A percentile compares a stretch with the other conserved stretches of the same genome.
Conservation (phyloP, 2,329 filamentous ascomycete genomes). For the Escovopsis sp. region DNA sequence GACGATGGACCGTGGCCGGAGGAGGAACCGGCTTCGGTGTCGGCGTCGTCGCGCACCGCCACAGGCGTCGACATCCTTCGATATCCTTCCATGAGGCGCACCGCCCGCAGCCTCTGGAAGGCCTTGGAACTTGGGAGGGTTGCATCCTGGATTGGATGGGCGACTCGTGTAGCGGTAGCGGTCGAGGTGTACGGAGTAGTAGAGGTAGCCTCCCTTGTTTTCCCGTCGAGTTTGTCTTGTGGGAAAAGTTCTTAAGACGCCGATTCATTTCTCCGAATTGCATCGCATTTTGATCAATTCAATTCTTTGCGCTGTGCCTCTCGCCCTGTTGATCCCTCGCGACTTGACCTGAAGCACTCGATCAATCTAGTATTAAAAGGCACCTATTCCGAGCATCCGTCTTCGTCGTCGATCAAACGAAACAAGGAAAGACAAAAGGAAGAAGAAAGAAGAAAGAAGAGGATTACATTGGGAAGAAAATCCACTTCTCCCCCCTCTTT, state of each 20-base stretch:
- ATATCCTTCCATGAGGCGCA: constrained; percentile 29
- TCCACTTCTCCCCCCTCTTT: not conserved
- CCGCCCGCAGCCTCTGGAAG: constrained; percentile 1
- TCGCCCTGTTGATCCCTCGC: too few species aligned
- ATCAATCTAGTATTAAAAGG: too few species aligned
- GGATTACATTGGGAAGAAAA: not conserved
- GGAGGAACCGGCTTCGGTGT: too few species aligned
- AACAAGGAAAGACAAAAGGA: too few species aligned
- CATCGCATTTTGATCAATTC: too few species aligned
- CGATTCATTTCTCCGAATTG: too few species aligned
- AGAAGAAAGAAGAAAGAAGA: too few species aligned
- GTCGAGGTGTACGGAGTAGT: too few species aligned
- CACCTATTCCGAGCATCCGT: not conserved
- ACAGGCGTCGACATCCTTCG: constrained; percentile 27
- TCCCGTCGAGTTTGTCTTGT: constrained; percentile 9
- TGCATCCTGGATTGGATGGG: not conserved
- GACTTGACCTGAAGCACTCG: too few species aligned
- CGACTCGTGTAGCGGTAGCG: too few species aligned
- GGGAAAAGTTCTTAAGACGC: not conserved
- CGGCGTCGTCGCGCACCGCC: constrained; percentile 17
- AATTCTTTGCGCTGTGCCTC: too few species aligned
- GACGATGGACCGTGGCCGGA: too few species aligned
- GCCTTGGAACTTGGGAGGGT: constrained; percentile 7
- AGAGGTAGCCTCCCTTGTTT: constrained; percentile 16
- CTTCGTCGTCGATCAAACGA: not conserved